These are phyloP conservation scores for Xerophyta viscosa DNA, from an alignment of 106 monocot genomes.

Conservation along the genomic window DNA sequence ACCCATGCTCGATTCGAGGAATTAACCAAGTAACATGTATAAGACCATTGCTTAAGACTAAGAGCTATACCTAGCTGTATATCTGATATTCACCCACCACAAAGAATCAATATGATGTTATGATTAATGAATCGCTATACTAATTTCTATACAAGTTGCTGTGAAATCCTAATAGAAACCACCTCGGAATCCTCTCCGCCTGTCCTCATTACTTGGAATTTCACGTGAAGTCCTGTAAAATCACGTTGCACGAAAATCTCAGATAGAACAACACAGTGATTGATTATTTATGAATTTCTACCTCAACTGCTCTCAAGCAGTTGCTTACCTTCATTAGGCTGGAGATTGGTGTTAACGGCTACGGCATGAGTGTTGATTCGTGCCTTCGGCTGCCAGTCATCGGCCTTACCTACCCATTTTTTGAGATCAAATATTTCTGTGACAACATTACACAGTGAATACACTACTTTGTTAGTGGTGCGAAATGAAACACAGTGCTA, in stretches of 20 bases:
- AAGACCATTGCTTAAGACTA: too few species aligned
- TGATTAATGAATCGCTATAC: too few species aligned
- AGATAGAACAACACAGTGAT: too few species aligned
- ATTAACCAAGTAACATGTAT: too few species aligned
- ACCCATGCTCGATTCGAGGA: too few species aligned
- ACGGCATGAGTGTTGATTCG: slow-evolving; percentile 49
- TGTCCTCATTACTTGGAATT: neutral
- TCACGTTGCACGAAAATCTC: slow-evolving; percentile 6
- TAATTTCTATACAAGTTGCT: slow-evolving; percentile 7
- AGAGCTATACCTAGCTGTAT: too few species aligned
- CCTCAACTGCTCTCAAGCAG: too few species aligned
- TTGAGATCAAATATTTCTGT: slow-evolving; percentile 46
- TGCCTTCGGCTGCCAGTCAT: slow-evolving; percentile 83
- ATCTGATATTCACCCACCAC: too few species aligned
- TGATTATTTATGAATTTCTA: too few species aligned
- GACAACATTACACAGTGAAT: neutral
- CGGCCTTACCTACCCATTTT: slow-evolving; percentile 40
- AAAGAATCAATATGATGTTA: too few species aligned
- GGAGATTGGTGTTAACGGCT: slow-evolving; percentile 83
- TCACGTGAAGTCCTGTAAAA: slow-evolving; percentile 22
- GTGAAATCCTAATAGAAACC: slow-evolving; percentile 6
- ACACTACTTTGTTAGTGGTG: neutral
- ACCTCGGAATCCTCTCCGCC: neutral
- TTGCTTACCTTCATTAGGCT: slow-evolving; percentile 61
- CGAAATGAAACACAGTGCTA: too few species aligned